Evolutionary conservation across 306 rosid species (phyloP).

Genomic region (Trifolium dubium): DNA sequence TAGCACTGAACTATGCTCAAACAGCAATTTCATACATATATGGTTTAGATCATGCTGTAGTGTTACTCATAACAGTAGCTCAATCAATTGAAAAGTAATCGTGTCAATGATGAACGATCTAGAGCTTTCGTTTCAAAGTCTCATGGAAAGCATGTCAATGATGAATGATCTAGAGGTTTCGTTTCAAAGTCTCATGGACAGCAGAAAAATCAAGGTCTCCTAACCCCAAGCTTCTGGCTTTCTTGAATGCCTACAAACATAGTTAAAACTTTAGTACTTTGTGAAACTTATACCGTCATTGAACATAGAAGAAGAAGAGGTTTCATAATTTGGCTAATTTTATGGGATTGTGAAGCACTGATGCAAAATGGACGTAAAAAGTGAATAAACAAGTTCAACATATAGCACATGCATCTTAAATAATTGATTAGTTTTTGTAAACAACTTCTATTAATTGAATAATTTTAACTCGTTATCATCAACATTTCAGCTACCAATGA

Average conservation of each 20-base stretch:
- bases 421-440: too few relatives aligned
- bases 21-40: slow-evolving; percentile 28
- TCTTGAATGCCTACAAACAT: slow-evolving; percentile 75
- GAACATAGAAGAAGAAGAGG: slow-evolving; percentile 5
- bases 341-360: too few relatives aligned
- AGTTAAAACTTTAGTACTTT: slow-evolving; percentile 15
- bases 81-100: slow-evolving; percentile 23
- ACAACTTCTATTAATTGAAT: too few relatives aligned
- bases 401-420: too few relatives aligned
- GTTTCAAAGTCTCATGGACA: slow-evolving; percentile 66
- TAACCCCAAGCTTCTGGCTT: slow-evolving; percentile 78
- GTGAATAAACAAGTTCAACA: too few relatives aligned
- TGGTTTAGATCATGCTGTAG: slow-evolving; percentile 20
- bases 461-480: too few relatives aligned
- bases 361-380: too few relatives aligned
- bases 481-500: too few relatives aligned
- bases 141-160: slow-evolving; percentile 61
- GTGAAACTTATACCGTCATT: not conserved
- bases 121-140: slow-evolving; percentile 56
- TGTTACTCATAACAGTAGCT: slow-evolving; percentile 31
- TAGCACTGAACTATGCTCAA: slow-evolving; percentile 24
- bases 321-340: slow-evolving; percentile 3
- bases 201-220: slow-evolving; percentile 88
- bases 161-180: slow-evolving; percentile 47
- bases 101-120: slow-evolving; percentile 39